Evolutionary conservation across 1,139 yeast species (phyloP), one percentile per base, ranked within the genome.

Genomic region (Meyerozyma sp.): DNA sequence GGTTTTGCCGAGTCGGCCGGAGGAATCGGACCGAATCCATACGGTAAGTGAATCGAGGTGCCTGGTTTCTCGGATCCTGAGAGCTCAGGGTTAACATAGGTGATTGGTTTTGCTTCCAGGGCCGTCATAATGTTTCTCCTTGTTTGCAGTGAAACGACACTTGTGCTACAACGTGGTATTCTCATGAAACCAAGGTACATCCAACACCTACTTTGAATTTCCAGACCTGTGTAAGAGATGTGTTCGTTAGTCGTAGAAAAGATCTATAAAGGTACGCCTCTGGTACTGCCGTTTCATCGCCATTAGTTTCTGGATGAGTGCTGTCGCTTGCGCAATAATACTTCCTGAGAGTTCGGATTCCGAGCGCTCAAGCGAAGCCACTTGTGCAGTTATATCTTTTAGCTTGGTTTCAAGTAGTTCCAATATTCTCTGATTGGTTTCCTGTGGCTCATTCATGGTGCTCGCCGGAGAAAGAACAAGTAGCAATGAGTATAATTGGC

Each of bases 11-110:
- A 35, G 14, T 53, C 36, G 20, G 61, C 56, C 8, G 54, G 43
- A 0, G 77, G 76, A 5, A 72, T 49, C 1, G 82, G 79, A 1
- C 80, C 81, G 47, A 60, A 64, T 3, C 78, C 79, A 45, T 59
- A 73, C 7, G 68, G 73, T 41, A 79, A 61, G 4, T 53, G 46
- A 1, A 75, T 78, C 14, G 52, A 56, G 8, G 71, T 48, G 25
- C 77, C 74, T 3, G 68, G 65, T 49, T 54, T 20, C 14, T 11
- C 14, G 11, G n/a, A 28, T 39, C 41, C 36, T 37, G 28, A 4
- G 37, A 54, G 42, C 43, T 54, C 57, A 5, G 58, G 58, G 45
- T 54, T 54, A 30, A 36, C 44, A 43, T 54, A 53, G 8, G 39
- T 44, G 35, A 53, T 45, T n/a, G 37, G 37, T 9, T 9, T 30